phyloP scores from a whole-genome alignment of 495 filamentous ascomycete genomes.

The Penicillium dipodomyicola region DNA sequence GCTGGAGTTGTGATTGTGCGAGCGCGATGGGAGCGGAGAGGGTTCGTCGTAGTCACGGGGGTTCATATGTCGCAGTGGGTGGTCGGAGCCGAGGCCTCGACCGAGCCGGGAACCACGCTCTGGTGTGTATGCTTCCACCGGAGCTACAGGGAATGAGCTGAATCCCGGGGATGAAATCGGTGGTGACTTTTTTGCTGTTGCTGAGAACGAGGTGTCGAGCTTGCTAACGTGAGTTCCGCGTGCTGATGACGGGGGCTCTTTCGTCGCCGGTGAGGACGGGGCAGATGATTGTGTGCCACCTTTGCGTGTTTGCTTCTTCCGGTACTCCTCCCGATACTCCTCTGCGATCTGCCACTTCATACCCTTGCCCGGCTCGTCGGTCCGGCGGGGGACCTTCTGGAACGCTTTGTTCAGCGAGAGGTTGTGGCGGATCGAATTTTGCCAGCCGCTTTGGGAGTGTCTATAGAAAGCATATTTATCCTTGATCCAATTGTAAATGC shows the following conservation, averaged over 20 bases:
- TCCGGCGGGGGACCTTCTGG: constrained; percentile 83
- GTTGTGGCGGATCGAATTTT: constrained; percentile 98
- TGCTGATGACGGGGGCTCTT: constrained; percentile 35
- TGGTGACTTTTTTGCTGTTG: constrained; percentile 52
- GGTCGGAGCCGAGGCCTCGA: constrained; percentile 35
- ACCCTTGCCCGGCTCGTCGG: constrained; percentile 94
- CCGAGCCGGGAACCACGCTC: constrained; percentile 44
- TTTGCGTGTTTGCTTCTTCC: constrained; percentile 56
- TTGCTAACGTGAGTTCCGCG: constrained; percentile 30
- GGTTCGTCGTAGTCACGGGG: constrained; percentile 54
- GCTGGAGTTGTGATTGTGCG: constrained; percentile 37
- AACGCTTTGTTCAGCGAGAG: constrained; percentile 91
- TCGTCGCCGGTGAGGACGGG: constrained; percentile 47
- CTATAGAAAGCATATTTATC: constrained; percentile 88
- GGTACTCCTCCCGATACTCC: constrained; percentile 73
- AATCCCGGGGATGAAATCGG: constrained; percentile 47
- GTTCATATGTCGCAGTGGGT: constrained; percentile 36
- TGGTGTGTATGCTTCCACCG: constrained; percentile 48
- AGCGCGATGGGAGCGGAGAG: constrained; percentile 52
- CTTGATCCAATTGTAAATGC: constrained; percentile 90
- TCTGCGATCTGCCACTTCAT: constrained; percentile 96
- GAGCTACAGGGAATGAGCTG: constrained; percentile 47
- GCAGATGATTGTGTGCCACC: constrained; percentile 45
- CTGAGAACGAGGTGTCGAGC: constrained; percentile 45
- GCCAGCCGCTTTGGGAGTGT: constrained; percentile 81